These are phyloP conservation scores for Hygrophorus russula DNA, from an alignment of 768 basidiomycete genomes.

Conservation along the genomic window DNA sequence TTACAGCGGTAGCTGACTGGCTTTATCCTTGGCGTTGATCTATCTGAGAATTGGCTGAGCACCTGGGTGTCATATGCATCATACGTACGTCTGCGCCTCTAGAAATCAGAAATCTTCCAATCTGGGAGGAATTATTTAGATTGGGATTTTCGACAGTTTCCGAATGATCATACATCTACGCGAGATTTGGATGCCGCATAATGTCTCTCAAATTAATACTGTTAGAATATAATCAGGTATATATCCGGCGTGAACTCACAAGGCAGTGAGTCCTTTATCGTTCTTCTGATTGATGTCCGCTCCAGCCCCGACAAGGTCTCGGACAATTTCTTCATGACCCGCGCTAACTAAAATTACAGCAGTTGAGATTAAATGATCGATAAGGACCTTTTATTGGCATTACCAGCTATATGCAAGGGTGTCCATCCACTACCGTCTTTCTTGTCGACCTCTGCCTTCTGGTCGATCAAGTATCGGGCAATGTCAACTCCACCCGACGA, in stretches of 20 bases:
- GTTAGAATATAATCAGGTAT: background rate
- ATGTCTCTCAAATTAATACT: slow-evolving; percentile 40
- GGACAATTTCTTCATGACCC: slow-evolving; percentile 64
- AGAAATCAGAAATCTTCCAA: slow-evolving; percentile 75
- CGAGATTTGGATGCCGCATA: slow-evolving; percentile 91
- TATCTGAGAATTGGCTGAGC: slow-evolving; percentile 23
- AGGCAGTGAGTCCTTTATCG: slow-evolving; percentile 71
- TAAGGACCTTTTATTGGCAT: slow-evolving; percentile 3
- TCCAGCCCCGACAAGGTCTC: slow-evolving; percentile 71
- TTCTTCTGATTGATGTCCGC: slow-evolving; percentile 74
- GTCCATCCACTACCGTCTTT: slow-evolving; percentile 65
- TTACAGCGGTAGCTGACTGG: slow-evolving; percentile 85
- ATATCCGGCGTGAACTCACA: slow-evolving; percentile 40
- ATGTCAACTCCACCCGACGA: slow-evolving; percentile 64
- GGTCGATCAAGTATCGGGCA: slow-evolving; percentile 55
- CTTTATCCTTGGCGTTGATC: slow-evolving; percentile 92
- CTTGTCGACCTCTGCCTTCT: slow-evolving; percentile 57
- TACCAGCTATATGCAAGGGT: slow-evolving; percentile 71
- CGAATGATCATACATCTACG: slow-evolving; percentile 49
- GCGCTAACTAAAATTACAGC: slow-evolving; percentile 51
- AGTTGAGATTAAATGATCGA: background rate
- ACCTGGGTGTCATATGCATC: slow-evolving; percentile 20
- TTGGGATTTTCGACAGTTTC: slow-evolving; percentile 12
- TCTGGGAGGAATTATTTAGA: slow-evolving; percentile 34
- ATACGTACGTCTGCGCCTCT: slow-evolving; percentile 84